phyloP scores from a whole-genome alignment of 192 early-diverging fungal genomes.

The Backusella macrospora region DNA sequence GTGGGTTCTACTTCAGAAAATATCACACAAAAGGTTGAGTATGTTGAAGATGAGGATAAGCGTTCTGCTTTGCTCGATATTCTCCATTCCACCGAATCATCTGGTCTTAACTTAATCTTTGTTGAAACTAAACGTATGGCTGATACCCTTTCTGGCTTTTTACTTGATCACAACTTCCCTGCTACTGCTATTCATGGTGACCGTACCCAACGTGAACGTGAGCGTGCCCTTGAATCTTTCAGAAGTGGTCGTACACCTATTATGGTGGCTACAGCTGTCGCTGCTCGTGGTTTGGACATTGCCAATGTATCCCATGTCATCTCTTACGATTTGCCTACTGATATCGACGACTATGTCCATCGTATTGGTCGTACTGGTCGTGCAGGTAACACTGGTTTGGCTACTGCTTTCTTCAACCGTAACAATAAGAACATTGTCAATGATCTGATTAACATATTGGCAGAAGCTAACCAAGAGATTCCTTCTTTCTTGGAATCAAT shows the following conservation, averaged over 20 bases:
- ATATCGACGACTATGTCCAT: conserved; percentile 88
- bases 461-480: conserved; percentile 94
- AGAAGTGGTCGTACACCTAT: conserved; percentile 60
- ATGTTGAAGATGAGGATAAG: conserved; percentile 96
- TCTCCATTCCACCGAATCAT: conserved; percentile 56
- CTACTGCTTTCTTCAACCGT: conserved; percentile 96
- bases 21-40: conserved; percentile 92
- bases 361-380: conserved; percentile 92
- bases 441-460: conserved; percentile 85
- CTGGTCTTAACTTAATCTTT: conserved; percentile 89
- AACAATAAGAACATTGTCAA: conserved; percentile 82
- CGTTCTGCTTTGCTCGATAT: conserved; percentile 89
- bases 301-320: conserved; percentile 87
- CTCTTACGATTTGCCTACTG: conserved; percentile 80
- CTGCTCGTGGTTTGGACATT: conserved; percentile 91
- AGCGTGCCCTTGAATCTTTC: conserved; percentile 67
- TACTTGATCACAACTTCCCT: conserved; percentile 75
- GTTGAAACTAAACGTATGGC: conserved; percentile 97
- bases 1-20: conserved; percentile 97
- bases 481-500: conserved; percentile 82
- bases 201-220: conserved; percentile 68
- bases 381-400: conserved; percentile 92
- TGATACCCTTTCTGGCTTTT: conserved; percentile 86
- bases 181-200: conserved; percentile 81
- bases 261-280: conserved; percentile 86